Evolutionary conservation across 2,329 filamentous ascomycete genomes (phyloP), one percentile per base, ranked within the genome.

Genomic region (Exophiala xenobiotica): DNA sequence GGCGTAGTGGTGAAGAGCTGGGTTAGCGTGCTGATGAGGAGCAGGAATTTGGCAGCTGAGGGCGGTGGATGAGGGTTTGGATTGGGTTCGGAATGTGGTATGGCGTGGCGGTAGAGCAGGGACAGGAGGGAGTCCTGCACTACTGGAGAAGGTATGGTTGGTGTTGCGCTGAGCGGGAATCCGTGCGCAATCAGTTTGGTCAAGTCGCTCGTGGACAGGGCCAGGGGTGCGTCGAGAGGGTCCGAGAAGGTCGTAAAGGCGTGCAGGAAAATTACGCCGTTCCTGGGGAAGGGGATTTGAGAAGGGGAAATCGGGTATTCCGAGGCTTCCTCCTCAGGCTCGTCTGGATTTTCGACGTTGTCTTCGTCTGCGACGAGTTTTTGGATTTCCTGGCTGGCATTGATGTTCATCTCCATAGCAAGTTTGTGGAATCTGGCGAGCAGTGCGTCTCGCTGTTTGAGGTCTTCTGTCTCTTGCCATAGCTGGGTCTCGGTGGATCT

Each of bases 371-470:
- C 31, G 4, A 57, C 23, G 22, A 53, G 44, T 31, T 50, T 48
- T 16, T 46, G 51, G 29, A 61, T 46, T 35, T 56, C 51, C 12
- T 38, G 39, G 18, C 19, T 40, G 11, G 50, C 9, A 22, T 59
- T 27, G 43, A 60, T 41, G 31, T 49, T 43, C 33, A 58, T 26
- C 29, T 48, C 40, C 12, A 23, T 42, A 47, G 51, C 44, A 2
- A 60, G 46, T 22, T 45, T 50, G 23, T 47, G 35, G 20, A 84
- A 72, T 58, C 81, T 81, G 0, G 79, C 79, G 48, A 83, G 68
- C 8, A 80, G 77, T 51, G 78, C 74, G 51, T 80, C 74, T 31
- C 80, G 71, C 37, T 76, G 73, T 49, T 75, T 74, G 6, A 83
- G 63, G 23, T 71, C 64, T 47, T 78, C 73, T 11, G 74, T 72